Base-by-base conservation (phyloP, 2,329 filamentous ascomycete species). In the Drechslera avenae region DNA sequence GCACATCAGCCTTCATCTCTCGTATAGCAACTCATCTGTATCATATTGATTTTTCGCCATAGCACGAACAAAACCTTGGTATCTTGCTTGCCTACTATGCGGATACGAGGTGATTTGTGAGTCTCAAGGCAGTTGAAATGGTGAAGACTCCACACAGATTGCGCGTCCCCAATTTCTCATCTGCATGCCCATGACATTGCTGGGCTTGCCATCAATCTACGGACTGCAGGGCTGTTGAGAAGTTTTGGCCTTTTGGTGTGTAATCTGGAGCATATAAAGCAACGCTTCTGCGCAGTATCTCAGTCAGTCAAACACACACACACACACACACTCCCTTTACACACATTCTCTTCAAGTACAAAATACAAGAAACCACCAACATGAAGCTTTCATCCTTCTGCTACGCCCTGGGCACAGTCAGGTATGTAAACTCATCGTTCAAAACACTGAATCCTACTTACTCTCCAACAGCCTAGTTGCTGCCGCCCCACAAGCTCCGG, bases 321-420 rank as follows among this genome's bases (percentile, higher is more conserved):
- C 26, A 28, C 9, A n/a, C n/a, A n/a, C n/a, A n/a, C n/a, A n/a
- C n/a, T n/a, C n/a, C n/a, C n/a, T n/a, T n/a, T n/a, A 28, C 4
- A 10, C 26, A 28, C 8, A 28, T 10, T 12, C 9, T 13, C 7
- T 28, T 32, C 42, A 39, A 43, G 23, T 33, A 40, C 32, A 43
- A 5, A 8, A 32, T 6, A 33, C 39, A 53, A 7, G 39, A 21
- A 54, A 10, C 39, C 21, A 32, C 30, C 57, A 65, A 37, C 23
- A 68, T 69, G 65, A 69, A 67, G 60, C 42, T 69, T 54, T 54
- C 56, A 26, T 57, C 60, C 37, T 41, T 62, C 42, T 33, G 65
- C 32, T 55, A 54, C 50, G 18, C 53, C 16, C 45, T 64, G 28
- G 60, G 60, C 40, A 43, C 63, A 30, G 53, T 50, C 53, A 61